Conservation (phyloP, 495 filamentous ascomycete genomes). For the Melanomma pulvis-pyrius region DNA sequence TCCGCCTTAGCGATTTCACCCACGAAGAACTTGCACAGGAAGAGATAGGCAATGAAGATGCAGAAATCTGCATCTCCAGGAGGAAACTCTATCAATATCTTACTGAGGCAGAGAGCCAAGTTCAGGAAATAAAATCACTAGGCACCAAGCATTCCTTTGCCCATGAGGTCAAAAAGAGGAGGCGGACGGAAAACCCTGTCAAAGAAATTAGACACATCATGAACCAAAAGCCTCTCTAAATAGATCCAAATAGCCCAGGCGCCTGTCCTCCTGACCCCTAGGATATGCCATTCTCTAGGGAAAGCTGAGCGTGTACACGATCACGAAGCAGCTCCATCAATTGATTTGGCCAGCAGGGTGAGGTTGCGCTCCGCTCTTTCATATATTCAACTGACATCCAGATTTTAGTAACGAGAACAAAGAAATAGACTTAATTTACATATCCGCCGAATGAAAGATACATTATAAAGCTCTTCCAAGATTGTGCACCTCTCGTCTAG, state of each 20-base stretch:
- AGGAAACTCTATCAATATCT: neutral
- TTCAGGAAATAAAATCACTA: neutral
- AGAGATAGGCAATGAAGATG: slow-evolving; percentile 17
- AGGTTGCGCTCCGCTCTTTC: too few species aligned
- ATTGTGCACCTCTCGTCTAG: too few species aligned
- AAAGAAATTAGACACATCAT: neutral
- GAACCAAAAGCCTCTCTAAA: neutral
- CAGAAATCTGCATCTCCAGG: slow-evolving; percentile 21
- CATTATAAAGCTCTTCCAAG: too few species aligned
- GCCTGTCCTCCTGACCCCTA: neutral
- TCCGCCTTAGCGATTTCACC: slow-evolving; percentile 31
- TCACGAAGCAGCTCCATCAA: neutral
- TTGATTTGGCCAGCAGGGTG: too few species aligned
- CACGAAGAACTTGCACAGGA: slow-evolving; percentile 24
- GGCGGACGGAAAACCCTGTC: neutral
- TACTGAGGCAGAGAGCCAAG: neutral
- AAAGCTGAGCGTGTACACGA: neutral
- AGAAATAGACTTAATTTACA: too few species aligned
- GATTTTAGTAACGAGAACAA: too few species aligned
- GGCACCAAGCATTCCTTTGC: neutral
- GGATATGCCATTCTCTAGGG: neutral
- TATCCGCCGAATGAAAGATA: too few species aligned
- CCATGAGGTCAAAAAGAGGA: neutral
- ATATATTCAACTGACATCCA: too few species aligned
- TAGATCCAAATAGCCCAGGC: neutral